These are phyloP conservation scores for Cymodocea nodosa DNA, from an alignment of 116 monocot genomes.

Conservation along the genomic window DNA sequence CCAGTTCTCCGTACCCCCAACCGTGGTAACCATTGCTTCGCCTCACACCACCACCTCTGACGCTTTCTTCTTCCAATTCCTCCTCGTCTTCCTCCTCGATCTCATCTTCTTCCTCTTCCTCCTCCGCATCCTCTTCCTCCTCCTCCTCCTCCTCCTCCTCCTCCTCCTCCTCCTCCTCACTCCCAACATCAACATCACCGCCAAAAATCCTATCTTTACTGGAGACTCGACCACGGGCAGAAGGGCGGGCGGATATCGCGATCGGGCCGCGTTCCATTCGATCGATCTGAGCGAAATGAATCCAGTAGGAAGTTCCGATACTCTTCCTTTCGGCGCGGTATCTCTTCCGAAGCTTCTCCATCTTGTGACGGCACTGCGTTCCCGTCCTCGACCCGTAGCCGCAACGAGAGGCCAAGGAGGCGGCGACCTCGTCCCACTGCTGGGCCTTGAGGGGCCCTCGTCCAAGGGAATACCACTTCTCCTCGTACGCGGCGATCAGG, in stretches of 20 bases:
- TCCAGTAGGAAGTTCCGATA: constrained; percentile 40
- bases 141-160: neutral
- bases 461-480: constrained; percentile 53
- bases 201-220: neutral
- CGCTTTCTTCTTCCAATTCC: neutral
- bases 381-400: constrained; percentile 28
- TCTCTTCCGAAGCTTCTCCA: constrained; percentile 80
- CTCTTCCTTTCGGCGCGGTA: constrained; percentile 46
- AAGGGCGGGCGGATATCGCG: constrained; percentile 23
- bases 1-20: neutral
- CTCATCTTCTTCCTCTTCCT: neutral
- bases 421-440: constrained; percentile 73
- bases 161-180: constrained; percentile 2
- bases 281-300: constrained; percentile 53
- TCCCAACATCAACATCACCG: neutral
- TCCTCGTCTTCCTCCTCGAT: neutral
- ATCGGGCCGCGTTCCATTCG: constrained; percentile 54
- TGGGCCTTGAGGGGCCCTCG: constrained; percentile 64
- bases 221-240: neutral
- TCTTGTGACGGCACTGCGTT: constrained; percentile 90
- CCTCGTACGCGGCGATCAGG: constrained; percentile 69
- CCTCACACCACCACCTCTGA: neutral
- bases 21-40: too few species aligned
- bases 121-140: too few species aligned
- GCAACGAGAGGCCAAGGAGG: constrained; percentile 44